Evolutionary conservation across 1,284 basidiomycete genomes (phyloP), one percentile per base, ranked within the genome.

Genomic region (Athelia psychrophila): DNA sequence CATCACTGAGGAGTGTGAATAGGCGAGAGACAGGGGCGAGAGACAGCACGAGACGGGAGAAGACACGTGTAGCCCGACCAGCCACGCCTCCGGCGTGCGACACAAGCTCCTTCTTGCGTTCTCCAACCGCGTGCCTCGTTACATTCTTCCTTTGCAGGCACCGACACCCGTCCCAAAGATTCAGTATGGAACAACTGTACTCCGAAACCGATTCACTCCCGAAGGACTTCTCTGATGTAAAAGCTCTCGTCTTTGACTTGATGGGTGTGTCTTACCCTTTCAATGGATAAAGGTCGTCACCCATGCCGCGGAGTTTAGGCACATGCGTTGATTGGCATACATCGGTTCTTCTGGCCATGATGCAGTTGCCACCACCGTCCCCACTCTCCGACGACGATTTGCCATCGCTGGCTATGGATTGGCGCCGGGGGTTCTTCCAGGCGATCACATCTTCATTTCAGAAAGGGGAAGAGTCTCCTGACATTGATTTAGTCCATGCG

Each of bases 301-400:
- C 50, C 16, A 35, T 50, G 4, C 50, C 50, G 20, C 50, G 52
- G 48, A 42, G n/a, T 30, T 30, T 13, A 30, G 27, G 27, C 27
- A 54, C 53, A 24, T 54, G 53, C 32, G 42, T 50, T 18, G 51
- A 54, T 40, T 54, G 53, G 53, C 51, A 48, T 20, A 52, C 46
- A 8, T 48, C 51, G n/a, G 48, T 54, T 3, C 46, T 52, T 23
- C 30, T 33, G 24, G 38, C 46, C 13, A 48, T 54, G 33, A 40
- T 27, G 13, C 12, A 30, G 16, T 30, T 36, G 16, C 51, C 53
- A 16, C 23, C 35, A 15, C 50, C 25, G n/a, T 12, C 49, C 16
- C 51, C 53, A 24, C 45, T 44, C 2, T 18, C 45, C 15, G 38
- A 32, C 18, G 20, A 38, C 2, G 52, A 54, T 27, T 44, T 49